Conservation (phyloP, 106 monocot genomes). For the Allium fistulosum region DNA sequence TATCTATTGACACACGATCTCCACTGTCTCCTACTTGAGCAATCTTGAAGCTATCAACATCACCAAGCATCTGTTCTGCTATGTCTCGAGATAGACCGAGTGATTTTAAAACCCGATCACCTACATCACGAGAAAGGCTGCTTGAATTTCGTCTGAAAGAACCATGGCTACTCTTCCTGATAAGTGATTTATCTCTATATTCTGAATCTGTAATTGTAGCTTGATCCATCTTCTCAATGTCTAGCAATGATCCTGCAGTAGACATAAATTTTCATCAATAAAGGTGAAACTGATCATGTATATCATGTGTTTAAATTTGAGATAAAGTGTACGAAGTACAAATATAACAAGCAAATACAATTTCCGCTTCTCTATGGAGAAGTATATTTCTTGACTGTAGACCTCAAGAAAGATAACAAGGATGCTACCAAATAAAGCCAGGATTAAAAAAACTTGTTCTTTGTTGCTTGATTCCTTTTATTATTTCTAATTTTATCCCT, state of each 20-base stretch:
- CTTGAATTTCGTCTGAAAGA: too few relatives aligned
- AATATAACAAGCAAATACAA: background rate
- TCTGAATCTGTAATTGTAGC: slow-evolving; percentile 1
- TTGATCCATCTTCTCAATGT: slow-evolving; percentile 5
- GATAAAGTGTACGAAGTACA: background rate
- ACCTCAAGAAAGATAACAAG: background rate
- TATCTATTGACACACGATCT: slow-evolving; percentile 12
- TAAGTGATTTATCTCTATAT: slow-evolving; percentile 13
- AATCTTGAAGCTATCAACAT: slow-evolving; percentile 26
- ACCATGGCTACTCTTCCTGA: too few relatives aligned
- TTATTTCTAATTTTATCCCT: background rate
- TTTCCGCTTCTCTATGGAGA: background rate
- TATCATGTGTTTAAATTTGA: background rate
- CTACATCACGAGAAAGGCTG: slow-evolving; percentile 12
- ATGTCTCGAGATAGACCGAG: slow-evolving; percentile 36
- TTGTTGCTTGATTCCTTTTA: background rate
- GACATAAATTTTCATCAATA: background rate
- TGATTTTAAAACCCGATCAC: slow-evolving; percentile 29
- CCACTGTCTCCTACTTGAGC: slow-evolving; percentile 59
- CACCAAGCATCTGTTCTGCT: slow-evolving; percentile 32
- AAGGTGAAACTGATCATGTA: background rate
- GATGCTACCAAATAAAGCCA: background rate
- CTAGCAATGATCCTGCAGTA: slow-evolving; percentile 1
- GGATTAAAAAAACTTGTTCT: background rate
- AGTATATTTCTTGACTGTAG: background rate